Conservation (phyloP, 2,329 filamentous ascomycete genomes). For the Hypoxylon sp. region DNA sequence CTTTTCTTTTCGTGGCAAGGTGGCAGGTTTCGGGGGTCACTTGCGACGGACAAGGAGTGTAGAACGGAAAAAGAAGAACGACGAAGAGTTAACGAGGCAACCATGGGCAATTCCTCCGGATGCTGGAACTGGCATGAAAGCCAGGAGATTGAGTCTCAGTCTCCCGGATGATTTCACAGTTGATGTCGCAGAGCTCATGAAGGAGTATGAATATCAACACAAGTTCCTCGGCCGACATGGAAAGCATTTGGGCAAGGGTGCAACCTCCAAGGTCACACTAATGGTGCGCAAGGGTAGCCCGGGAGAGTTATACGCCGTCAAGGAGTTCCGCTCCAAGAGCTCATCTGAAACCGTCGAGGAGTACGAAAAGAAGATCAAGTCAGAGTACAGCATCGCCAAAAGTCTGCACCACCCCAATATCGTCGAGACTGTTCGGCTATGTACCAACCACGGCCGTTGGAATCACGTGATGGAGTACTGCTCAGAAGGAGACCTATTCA, state of each 20-base stretch:
- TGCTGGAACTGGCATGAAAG: slow-evolving; percentile 81
- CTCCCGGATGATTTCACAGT: slow-evolving; percentile 82
- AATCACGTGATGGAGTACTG: slow-evolving; percentile 97
- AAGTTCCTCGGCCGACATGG: slow-evolving; percentile 80
- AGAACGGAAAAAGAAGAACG: slow-evolving; percentile 51
- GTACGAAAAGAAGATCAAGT: slow-evolving; percentile 91
- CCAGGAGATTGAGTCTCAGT: slow-evolving; percentile 81
- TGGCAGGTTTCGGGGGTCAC: slow-evolving; percentile 63
- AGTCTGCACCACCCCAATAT: slow-evolving; percentile 89
- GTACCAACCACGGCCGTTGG: slow-evolving; percentile 81
- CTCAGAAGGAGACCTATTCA: slow-evolving; percentile 83
- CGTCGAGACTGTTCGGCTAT: slow-evolving; percentile 83
- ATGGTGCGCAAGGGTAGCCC: slow-evolving; percentile 79
- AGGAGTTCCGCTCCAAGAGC: slow-evolving; percentile 85
- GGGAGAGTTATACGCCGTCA: slow-evolving; percentile 83
- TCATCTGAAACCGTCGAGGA: slow-evolving; percentile 78
- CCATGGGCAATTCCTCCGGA: slow-evolving; percentile 75
- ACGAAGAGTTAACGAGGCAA: slow-evolving; percentile 60
- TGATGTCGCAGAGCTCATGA: slow-evolving; percentile 76
- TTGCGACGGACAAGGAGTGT: slow-evolving; percentile 50
- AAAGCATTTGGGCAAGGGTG: slow-evolving; percentile 84
- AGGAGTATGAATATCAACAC: slow-evolving; percentile 79
- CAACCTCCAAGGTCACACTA: slow-evolving; percentile 84
- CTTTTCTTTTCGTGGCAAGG: slow-evolving; percentile 63
- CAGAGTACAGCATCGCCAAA: slow-evolving; percentile 89